These are phyloP conservation scores for Hanseniaspora thailandica DNA, from an alignment of 805 yeast genomes.

Conservation along the genomic window DNA sequence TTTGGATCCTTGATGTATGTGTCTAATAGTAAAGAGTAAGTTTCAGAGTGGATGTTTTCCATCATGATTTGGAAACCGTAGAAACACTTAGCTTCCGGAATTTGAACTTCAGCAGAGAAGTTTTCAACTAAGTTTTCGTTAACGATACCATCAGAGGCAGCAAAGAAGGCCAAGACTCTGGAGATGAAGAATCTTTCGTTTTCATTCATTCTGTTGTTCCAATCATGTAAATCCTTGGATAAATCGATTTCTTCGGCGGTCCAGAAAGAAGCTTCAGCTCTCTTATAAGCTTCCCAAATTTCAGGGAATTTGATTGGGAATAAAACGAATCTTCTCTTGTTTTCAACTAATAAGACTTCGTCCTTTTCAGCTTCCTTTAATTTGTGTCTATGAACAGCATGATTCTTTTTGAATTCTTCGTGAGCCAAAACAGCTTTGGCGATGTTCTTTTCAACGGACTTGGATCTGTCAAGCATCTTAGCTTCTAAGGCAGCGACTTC, in stretches of 20 bases:
- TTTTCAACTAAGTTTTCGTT: constrained; percentile 96
- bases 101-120: constrained; percentile 91
- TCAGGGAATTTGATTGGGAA: constrained; percentile 96
- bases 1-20: constrained; percentile 92
- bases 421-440: constrained; percentile 35
- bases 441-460: constrained; percentile 19
- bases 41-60: constrained; percentile 97
- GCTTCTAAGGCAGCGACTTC: constrained; percentile 18
- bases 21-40: constrained; percentile 88
- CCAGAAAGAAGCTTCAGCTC: constrained; percentile 99
- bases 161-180: constrained; percentile 90
- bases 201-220: constrained; percentile 80
- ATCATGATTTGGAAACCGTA: constrained; percentile 99
- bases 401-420: constrained; percentile 44
- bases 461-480: constrained; percentile 1
- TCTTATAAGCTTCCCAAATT: constrained; percentile 97
- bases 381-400: constrained; percentile 58
- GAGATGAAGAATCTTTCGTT: constrained; percentile 89
- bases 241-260: constrained; percentile 97
- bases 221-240: constrained; percentile 80
- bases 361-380: constrained; percentile 68
- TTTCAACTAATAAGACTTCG: constrained; percentile 80
- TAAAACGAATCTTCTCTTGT: constrained; percentile 77
- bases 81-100: constrained; percentile 96
- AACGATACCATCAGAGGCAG: constrained; percentile 97